phyloP scores from a whole-genome alignment of 2,329 filamentous ascomycete species.

The Ophiostoma fasciatum region DNA sequence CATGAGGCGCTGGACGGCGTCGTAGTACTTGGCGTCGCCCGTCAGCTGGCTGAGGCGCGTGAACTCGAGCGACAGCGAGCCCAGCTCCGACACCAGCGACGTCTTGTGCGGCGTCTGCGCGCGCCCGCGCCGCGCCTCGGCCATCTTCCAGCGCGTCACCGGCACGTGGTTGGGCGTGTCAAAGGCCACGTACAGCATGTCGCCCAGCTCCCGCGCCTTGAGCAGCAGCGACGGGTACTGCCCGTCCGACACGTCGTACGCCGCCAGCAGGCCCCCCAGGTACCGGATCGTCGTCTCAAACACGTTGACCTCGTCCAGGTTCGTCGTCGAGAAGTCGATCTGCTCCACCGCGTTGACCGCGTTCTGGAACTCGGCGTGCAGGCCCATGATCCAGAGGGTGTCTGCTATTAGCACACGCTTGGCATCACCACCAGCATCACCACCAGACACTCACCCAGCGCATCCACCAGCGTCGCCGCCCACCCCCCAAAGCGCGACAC shows the following conservation, averaged over 20 bases:
- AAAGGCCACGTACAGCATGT: conserved; percentile 38
- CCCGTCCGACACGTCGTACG: conserved; percentile 25
- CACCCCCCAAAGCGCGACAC: conserved; percentile 32
- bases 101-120: conserved; percentile 19
- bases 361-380: conserved; percentile 35
- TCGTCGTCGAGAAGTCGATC: conserved; percentile 34
- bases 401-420: conserved; percentile 15
- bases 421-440: too few species aligned
- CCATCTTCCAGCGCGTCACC: conserved; percentile 29
- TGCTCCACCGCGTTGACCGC: conserved; percentile 28
- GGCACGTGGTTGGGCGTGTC: conserved; percentile 41
- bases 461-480: conserved; percentile 37
- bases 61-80: conserved; percentile 60
- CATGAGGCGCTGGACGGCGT: conserved; percentile 61
- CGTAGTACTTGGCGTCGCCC: conserved; percentile 57
- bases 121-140: conserved; percentile 11
- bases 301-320: conserved; percentile 21
- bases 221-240: conserved; percentile 21
- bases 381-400: conserved; percentile 41
- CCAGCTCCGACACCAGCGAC: conserved; percentile 32
- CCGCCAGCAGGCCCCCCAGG: conserved; percentile 17
- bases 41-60: conserved; percentile 62
- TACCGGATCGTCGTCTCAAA: conserved; percentile 21
- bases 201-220: conserved; percentile 37
- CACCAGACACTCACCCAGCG: conserved; percentile 26